Conservation (phyloP, 2,329 filamentous ascomycete species). For the Pseudogymnoascus destructans region DNA sequence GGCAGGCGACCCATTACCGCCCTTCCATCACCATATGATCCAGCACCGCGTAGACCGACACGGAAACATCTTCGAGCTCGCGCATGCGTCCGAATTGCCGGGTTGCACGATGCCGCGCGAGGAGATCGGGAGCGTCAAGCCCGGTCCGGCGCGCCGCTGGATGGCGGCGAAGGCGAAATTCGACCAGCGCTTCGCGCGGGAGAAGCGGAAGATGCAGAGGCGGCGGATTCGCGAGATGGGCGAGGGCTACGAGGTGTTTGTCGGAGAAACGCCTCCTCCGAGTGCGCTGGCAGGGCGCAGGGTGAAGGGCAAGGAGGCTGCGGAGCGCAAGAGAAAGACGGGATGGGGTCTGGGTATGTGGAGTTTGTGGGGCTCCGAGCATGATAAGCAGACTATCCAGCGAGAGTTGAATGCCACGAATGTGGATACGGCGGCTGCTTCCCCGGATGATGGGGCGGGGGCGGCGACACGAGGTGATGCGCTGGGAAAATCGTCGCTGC, state of each 20-base stretch:
- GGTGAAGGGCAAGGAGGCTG: conserved; percentile 35
- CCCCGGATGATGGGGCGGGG: conserved; percentile 31
- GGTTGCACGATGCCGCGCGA: conserved; percentile 48
- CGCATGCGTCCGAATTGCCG: conserved; percentile 48
- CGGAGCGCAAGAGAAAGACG: conserved; percentile 43
- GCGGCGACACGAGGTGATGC: conserved; percentile 24
- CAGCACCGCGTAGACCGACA: conserved; percentile 72
- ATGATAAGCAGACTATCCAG: conserved; percentile 63
- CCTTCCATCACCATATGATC: conserved; percentile 80
- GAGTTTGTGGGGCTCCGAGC: conserved; percentile 78
- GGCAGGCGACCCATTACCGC: conserved; percentile 70
- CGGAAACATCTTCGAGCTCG: conserved; percentile 58
- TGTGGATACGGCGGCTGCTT: conserved; percentile 25
- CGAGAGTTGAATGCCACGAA: conserved; percentile 39
- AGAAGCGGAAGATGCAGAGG: conserved; percentile 60
- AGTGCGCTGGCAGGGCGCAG: conserved; percentile 67
- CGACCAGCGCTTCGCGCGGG: conserved; percentile 57
- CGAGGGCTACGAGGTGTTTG: conserved; percentile 57
- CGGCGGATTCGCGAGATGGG: conserved; percentile 59
- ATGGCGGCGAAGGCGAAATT: conserved; percentile 58
- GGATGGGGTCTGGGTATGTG: conserved; percentile 71
- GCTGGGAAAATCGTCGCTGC: conserved; percentile 9
- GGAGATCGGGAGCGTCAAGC: conserved; percentile 68
- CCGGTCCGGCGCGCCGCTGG: conserved; percentile 72
- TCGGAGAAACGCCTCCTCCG: conserved; percentile 67